Base-by-base conservation (phyloP, 2,329 filamentous ascomycete species). In the Bipolaris gigantea region DNA sequence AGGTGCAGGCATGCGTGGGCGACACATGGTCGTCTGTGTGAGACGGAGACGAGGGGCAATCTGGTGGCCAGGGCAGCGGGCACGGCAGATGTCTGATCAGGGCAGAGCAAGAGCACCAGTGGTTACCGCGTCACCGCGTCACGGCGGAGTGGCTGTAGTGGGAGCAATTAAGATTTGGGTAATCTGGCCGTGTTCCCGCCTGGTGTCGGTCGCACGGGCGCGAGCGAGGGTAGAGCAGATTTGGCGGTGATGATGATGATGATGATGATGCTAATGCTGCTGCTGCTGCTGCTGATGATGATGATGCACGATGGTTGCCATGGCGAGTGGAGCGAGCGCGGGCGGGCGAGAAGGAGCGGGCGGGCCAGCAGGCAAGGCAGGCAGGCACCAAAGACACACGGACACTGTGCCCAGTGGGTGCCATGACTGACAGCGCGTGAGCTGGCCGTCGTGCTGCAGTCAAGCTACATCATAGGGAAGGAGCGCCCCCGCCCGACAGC, bases 151-250 rank as follows among this genome's bases (percentile, higher is more conserved):
- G 59, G 49, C 35, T 43, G 38, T 57, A 51, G 33, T 53, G 56
- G 57, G 42, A 50, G 44, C 53, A 61, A 63, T 63, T 59, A 61
- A 67, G 59, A 61, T 62, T 65, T 51, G 50, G 51, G 55, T 49
- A 50, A 55, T 59, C 38, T 53, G 40, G 40, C 42, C n/a, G 38
- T 35, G n/a, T 50, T 40, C 18, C 21, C 34, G 33, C 15, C 18
- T 23, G 13, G 19, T 36, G 18, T 38, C 55, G 41, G 48, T 52
- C 36, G 43, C 48, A 51, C 47, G 43, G 48, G 48, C 52, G 48
- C 48, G 36, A 45, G 27, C 36, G 25, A 34, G 39, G 15, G 25
- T 13, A 16, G 38, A 30, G 25, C 11, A 16, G 38, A 30, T 15
- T 19, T 38, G n/a, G 19, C 25, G 42, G 30, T 44, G 45, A 16